Evolutionary conservation across 768 basidiomycete species (phyloP).

Genomic region (Arthromyces matolae): DNA sequence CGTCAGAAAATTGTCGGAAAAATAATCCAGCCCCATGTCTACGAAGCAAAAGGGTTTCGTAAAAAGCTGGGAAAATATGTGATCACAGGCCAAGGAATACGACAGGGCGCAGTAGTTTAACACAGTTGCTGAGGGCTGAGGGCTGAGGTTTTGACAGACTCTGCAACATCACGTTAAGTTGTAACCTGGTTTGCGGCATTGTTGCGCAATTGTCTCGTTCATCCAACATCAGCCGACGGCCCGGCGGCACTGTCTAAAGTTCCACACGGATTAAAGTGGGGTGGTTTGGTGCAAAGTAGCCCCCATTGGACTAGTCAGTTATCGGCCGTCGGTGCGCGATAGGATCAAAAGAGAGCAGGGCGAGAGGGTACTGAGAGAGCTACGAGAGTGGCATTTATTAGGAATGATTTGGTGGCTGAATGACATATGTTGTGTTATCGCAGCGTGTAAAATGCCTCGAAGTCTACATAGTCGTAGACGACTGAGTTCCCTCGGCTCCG

Average conservation of each 20-base stretch:
- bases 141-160: too few relatives aligned
- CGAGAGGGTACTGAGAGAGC: not conserved
- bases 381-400: not conserved
- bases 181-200: too few relatives aligned
- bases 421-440: not conserved
- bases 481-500: constrained; percentile 7
- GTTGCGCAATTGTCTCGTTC: constrained; percentile 1
- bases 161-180: too few relatives aligned
- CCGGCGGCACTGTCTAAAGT: constrained; percentile 5
- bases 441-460: too few relatives aligned
- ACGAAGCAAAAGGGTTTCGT: too few relatives aligned
- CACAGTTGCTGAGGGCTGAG: too few relatives aligned
- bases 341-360: not conserved
- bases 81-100: not conserved
- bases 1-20: too few relatives aligned
- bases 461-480: too few relatives aligned
- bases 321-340: not conserved
- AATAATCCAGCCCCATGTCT: too few relatives aligned
- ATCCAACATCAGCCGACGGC: constrained; percentile 6
- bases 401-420: not conserved
- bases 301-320: constrained; percentile 12
- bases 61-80: too few relatives aligned
- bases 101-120: not conserved
- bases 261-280: constrained; percentile 1
- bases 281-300: constrained; percentile 1